Conservation (phyloP, 2,329 filamentous ascomycete genomes). For the Lachnellula occidentalis region DNA sequence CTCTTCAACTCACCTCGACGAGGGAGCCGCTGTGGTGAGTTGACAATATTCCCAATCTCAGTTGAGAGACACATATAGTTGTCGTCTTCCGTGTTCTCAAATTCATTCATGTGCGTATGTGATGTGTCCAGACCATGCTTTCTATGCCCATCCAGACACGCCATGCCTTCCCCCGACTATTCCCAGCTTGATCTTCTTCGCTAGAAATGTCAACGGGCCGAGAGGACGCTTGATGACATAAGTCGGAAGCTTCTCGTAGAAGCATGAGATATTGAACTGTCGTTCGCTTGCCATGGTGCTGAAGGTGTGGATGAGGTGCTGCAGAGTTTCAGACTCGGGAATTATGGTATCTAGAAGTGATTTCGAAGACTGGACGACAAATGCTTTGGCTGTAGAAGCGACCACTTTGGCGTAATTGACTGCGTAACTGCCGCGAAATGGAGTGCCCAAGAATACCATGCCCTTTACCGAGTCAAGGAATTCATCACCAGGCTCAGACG, state of each 20-base stretch:
- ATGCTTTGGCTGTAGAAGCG: background rate
- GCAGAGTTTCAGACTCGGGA: background rate
- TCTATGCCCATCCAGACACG: background rate
- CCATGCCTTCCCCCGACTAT: background rate
- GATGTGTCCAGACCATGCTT: background rate
- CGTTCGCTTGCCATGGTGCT: background rate
- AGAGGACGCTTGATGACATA: background rate
- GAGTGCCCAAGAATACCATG: background rate
- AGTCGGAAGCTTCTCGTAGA: background rate
- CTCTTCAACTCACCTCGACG: background rate
- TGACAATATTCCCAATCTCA: background rate
- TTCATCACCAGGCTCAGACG: background rate
- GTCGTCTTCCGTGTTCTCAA: background rate
- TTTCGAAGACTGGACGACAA: background rate
- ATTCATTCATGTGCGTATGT: background rate
- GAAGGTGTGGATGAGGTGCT: background rate
- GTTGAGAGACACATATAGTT: background rate
- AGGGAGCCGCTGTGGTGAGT: background rate
- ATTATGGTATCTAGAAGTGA: background rate
- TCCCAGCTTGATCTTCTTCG: background rate
- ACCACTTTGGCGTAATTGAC: background rate
- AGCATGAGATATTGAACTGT: background rate
- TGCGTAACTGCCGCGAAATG: background rate
- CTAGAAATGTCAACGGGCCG: background rate
- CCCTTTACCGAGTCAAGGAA: background rate